Base-by-base conservation (phyloP, 441 rosid genomes). In the Arabidopsis hybrid region DNA sequence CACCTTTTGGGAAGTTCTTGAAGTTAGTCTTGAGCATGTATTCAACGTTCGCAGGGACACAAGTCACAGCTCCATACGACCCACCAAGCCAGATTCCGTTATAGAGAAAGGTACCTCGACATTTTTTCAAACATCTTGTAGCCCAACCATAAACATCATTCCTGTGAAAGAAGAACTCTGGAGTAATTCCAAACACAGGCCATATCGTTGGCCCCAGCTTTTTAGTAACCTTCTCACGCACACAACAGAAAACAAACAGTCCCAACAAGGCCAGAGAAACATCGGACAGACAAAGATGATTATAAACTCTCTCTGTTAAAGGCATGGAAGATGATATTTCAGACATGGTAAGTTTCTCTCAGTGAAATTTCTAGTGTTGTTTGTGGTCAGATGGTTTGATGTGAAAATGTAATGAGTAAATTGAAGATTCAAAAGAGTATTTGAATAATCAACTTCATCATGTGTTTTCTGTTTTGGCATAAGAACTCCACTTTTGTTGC, bases 1-100 rank as follows among this genome's bases (percentile, higher is more conserved):
- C 38, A 8, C 97, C 96, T 74, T 92, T 89, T 0, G 93, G 96
- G 72, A 72, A 92, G 85, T 90, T 92, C 38, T 69, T 78, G 82
- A 90, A 92, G 69, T 86, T 83, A 5, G 94, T 89, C 69, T 74
- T 85, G 32, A 90, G 85, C 83, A 85, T 83, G 61, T 92, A 82
- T 70, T 90, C 91, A n/a, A 92, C 73, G 61, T 87, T 87, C 12
- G 82, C 79, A 67, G 95, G 88, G 17, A 86, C 79, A 50, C 71
- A 75, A 7, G 95, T 92, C 55, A 84, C 72, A 31, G 89, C 72
- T 50, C 95, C 95, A 46, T 45, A 70, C 18, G 83, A 72, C 0
- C 86, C 84, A 53, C 89, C 88, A 66, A 86, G 69, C 91, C 89
- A 89, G 60, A 86, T 21, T 55, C 95, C 90, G 0, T 82, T 69